Evolutionary conservation across 2,329 filamentous ascomycete species (phyloP), one percentile per base, ranked within the genome.

Genomic region (Blumeriella jaapii): DNA sequence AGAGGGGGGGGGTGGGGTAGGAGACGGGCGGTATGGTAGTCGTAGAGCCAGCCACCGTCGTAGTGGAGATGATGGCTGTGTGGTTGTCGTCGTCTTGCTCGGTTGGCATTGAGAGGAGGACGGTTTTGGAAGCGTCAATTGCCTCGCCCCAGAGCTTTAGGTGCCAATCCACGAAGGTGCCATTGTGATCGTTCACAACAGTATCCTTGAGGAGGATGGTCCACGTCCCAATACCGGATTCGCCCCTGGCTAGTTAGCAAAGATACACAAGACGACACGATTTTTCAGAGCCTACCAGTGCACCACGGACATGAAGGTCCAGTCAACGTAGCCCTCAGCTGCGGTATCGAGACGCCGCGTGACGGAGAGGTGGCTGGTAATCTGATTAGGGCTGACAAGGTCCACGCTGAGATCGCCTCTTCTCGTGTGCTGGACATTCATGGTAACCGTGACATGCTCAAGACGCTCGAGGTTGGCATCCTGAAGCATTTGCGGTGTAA

Each of bases 261-360:
- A 25, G 10, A 12, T 7, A 15, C 9, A 23, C 15, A 23, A 5
- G 10, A 24, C 13, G 9, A 13, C 6, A 5, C 6, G 24, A 16
- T 16, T 34, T 15, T 29, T 5, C 11, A 26, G 18, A 13, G 60
- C 78, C 60, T 68, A 86, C 82, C 87, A 98, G 57, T 98, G 91
- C 45, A 79, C 87, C 23, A 98, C 91, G 42, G 80, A 93, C 91
- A 98, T 98, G 53, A 98, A 98, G 0, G 89, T 96, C 91, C 91
- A 98, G 61, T 96, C 85, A 23, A 78, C 64, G 56, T 96, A 98
- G 6, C 91, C 91, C 14, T 61, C 59, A 0, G 61, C 55, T 22
- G 69, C 70, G 1, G 69, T 64, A 57, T 98, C 91, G 14, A 73
- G 59, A 40, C 69, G 69, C 45, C 91, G 80, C 2, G 79, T 65